These are phyloP conservation scores for Coffea eugenioides DNA, from an alignment of 257 asterid genomes.

Conservation along the genomic window DNA sequence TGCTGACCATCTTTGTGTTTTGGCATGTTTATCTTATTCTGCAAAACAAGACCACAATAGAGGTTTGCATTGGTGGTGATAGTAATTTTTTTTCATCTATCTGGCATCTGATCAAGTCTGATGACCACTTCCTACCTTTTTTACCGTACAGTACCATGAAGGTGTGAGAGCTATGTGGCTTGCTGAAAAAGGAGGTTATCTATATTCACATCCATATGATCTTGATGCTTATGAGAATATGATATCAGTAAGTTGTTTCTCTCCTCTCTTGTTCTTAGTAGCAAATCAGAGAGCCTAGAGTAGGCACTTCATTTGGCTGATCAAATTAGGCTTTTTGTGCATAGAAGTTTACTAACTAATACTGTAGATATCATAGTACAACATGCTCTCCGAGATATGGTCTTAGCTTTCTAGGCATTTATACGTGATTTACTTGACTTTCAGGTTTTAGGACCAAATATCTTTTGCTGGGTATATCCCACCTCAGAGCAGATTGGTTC, in stretches of 20 bases:
- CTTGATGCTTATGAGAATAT: constrained; percentile 69
- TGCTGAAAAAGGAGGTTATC: too few relatives aligned
- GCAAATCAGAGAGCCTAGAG: background rate
- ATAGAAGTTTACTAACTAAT: background rate
- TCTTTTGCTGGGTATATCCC: constrained; percentile 69
- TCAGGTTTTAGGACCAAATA: constrained; percentile 79
- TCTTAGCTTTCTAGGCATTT: background rate
- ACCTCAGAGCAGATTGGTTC: constrained; percentile 51
- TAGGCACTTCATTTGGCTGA: background rate
- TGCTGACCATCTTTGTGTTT: constrained; percentile 45
- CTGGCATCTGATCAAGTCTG: background rate
- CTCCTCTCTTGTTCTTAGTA: background rate
- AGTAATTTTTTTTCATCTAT: constrained; percentile 5
- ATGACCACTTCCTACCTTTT: too few relatives aligned
- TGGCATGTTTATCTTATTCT: constrained; percentile 78
- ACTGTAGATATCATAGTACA: too few relatives aligned
- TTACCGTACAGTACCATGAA: too few relatives aligned
- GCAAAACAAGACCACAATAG: constrained; percentile 86
- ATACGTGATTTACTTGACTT: constrained; percentile 17
- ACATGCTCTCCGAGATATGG: background rate
- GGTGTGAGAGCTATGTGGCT: too few relatives aligned
- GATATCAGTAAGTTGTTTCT: constrained; percentile 41
- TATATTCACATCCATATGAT: constrained; percentile 38
- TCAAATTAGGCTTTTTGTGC: background rate
- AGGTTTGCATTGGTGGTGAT: constrained; percentile 45